A percentile compares a stretch with the other conserved stretches of the same genome.
Evolutionary conservation across 164 flowering plant genomes (phyloP).

Genomic region (Saururus chinensis): DNA sequence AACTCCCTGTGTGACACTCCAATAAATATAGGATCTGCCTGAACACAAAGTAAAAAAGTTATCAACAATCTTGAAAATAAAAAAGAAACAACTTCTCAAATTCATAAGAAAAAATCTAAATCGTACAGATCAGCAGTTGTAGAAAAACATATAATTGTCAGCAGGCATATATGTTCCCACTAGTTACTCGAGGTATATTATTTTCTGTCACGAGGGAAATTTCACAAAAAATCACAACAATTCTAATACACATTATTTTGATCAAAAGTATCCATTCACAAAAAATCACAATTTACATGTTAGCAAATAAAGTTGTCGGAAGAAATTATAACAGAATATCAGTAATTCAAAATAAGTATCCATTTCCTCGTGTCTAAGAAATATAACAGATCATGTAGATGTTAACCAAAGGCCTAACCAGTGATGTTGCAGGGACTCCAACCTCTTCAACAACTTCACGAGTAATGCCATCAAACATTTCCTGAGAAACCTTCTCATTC

Average conservation of each 20-base stretch:
- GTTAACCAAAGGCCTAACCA: slow-evolving; percentile 33
- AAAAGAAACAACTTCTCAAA: background rate
- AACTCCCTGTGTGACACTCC: slow-evolving; percentile 72
- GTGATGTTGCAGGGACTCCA: slow-evolving; percentile 66
- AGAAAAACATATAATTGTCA: too few relatives aligned
- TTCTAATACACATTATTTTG: too few relatives aligned
- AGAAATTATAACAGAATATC: too few relatives aligned
- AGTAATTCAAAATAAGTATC: background rate
- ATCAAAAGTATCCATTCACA: too few relatives aligned
- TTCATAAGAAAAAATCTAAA: background rate
- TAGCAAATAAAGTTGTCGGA: too few relatives aligned
- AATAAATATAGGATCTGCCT: slow-evolving; percentile 61
- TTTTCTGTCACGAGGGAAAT: too few relatives aligned
- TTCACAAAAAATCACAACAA: too few relatives aligned
- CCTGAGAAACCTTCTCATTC: slow-evolving; percentile 53
- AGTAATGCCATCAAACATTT: slow-evolving; percentile 91
- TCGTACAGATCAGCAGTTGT: too few relatives aligned
- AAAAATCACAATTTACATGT: too few relatives aligned
- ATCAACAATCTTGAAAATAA: background rate
- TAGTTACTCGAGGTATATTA: too few relatives aligned
- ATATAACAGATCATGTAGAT: background rate
- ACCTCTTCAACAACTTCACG: slow-evolving; percentile 98
- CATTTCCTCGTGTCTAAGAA: background rate
- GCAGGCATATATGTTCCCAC: too few relatives aligned
- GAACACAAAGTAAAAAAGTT: slow-evolving; percentile 16